Conservation (phyloP, 768 basidiomycete genomes). For the Fibroporia radiculosa region DNA sequence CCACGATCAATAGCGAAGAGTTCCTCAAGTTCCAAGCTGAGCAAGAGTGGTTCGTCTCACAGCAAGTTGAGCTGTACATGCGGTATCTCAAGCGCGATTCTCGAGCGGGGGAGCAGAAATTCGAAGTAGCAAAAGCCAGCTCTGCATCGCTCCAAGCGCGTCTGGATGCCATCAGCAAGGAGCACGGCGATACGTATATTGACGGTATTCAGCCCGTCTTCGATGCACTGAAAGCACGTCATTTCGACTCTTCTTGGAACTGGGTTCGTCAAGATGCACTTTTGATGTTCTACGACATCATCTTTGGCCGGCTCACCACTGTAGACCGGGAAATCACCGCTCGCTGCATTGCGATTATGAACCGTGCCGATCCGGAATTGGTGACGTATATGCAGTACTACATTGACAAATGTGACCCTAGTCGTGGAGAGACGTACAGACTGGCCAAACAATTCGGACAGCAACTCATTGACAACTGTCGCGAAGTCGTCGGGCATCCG, state of each 20-base stretch:
- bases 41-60: conserved; percentile 85
- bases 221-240: conserved; percentile 92
- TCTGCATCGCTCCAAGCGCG: conserved; percentile 67
- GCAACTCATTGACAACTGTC: conserved; percentile 89
- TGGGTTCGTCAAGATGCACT: conserved; percentile 98
- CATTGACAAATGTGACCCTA: conserved; percentile 76
- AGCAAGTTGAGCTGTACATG: conserved; percentile 95
- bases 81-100: conserved; percentile 93
- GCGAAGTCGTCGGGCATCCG: conserved; percentile 73
- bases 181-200: conserved; percentile 91
- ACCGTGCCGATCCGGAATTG: conserved; percentile 90
- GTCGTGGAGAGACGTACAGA: conserved; percentile 83
- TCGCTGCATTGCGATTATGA: conserved; percentile 95
- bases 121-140: conserved; percentile 80
- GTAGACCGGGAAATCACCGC: conserved; percentile 96
- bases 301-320: conserved; percentile 88
- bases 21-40: conserved; percentile 95
- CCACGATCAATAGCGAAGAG: conserved; percentile 95
- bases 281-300: conserved; percentile 97
- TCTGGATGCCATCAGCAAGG: conserved; percentile 80
- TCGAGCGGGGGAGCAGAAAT: conserved; percentile 84
- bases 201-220: conserved; percentile 94
- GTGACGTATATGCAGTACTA: conserved; percentile 94
- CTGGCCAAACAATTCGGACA: conserved; percentile 98
- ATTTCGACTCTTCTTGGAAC: conserved; percentile 99